Base-by-base conservation (phyloP, 345 rosid genomes). In the Combretum micranthum region DNA sequence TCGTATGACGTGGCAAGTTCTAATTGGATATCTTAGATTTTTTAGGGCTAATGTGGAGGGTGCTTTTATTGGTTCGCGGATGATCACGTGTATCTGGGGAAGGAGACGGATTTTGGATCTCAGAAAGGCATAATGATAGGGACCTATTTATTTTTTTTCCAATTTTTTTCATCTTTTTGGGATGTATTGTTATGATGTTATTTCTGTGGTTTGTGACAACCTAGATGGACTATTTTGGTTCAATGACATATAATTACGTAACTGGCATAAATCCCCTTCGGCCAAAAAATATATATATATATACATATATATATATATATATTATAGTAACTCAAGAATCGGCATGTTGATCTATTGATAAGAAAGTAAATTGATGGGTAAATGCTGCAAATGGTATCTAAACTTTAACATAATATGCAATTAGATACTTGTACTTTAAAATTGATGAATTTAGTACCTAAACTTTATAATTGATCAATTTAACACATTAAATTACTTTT, bases 111-210 rank as follows among this genome's bases (percentile, higher is more conserved):
- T 63, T 69, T 75, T 72, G 80, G 80, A 53, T 52, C 67, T 53
- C 49, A 57, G 3, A 19, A 20, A 14, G 48, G 53, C 57, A 69
- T 75, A 82, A 80, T 80, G 81, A 74, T 75, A 42, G 66, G 61
- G 62, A 62, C 77, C 76, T 87, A 82, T 77, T 76, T 81, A 80
- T 77, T 60, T 63, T 77, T 73, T 73, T 72, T 65, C 84, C 63
- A 53, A 45, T 47, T 25, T 12, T 57, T 37, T 77, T 16, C 20
- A 26, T 21, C 11, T 22, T 49, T 22, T 11, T 49, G 13, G 14
- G 14, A 49, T n/a, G 13, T 25, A 17, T 18, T 50, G 11, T 3
- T 18, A 12, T 18, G 0, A 18, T 12, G 20, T 18, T 25, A 50
- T n/a, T 17, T 20, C 60, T 80, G 91, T 82, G 95, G 95, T 79